These are phyloP conservation scores for Zymoseptoria ardabiliae DNA, from an alignment of 2,329 filamentous ascomycete genomes.

Conservation along the genomic window DNA sequence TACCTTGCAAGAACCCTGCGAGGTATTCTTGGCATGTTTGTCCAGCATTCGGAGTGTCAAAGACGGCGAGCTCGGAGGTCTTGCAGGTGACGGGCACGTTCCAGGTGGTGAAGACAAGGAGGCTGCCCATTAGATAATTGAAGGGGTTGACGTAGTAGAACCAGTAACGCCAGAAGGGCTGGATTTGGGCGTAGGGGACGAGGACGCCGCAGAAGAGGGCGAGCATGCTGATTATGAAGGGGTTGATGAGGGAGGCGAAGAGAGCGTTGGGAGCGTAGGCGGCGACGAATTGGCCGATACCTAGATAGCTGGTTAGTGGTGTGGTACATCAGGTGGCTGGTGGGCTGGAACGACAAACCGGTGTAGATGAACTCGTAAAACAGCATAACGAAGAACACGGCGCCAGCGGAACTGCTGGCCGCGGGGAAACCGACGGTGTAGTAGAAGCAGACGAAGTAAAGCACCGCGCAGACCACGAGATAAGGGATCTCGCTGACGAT, in stretches of 20 bases:
- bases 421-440: conserved; percentile 34
- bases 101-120: conserved; percentile 35
- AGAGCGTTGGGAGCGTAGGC: conserved; percentile 36
- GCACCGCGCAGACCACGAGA: conserved; percentile 51
- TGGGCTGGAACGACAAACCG: not conserved
- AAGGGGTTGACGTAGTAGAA: conserved; percentile 33
- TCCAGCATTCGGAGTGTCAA: conserved; percentile 41
- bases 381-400: conserved; percentile 37
- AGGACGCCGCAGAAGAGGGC: conserved; percentile 28
- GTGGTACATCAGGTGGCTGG: not conserved
- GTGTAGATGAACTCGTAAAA: conserved; percentile 51
- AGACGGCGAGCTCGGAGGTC: conserved; percentile 30
- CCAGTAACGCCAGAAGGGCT: conserved; percentile 33
- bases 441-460: conserved; percentile 31
- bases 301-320: not conserved
- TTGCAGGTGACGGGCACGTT: conserved; percentile 34
- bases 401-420: conserved; percentile 41
- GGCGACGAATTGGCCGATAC: conserved; percentile 50
- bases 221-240: conserved; percentile 25
- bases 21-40: conserved; percentile 55
- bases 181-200: conserved; percentile 26
- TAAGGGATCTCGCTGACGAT: conserved; percentile 64
- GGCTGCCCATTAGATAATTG: conserved; percentile 35
- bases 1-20: conserved; percentile 41
- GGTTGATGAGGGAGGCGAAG: conserved; percentile 41